These are phyloP conservation scores for Senna siamea DNA, from an alignment of 306 rosid species.

Conservation along the genomic window DNA sequence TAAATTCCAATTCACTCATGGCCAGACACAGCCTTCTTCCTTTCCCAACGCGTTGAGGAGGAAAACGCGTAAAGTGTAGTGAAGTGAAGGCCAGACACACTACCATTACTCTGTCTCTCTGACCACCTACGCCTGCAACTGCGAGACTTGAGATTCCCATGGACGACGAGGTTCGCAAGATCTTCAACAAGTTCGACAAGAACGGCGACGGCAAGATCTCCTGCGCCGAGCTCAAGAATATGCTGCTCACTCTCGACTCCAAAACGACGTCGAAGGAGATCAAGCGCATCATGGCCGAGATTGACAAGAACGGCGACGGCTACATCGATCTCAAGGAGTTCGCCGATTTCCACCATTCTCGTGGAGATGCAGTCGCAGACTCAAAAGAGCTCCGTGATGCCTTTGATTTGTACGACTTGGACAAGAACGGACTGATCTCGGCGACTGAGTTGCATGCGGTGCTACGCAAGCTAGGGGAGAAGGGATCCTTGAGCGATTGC, in stretches of 20 bases:
- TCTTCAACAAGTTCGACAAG: constrained; percentile 88
- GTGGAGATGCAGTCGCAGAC: constrained; percentile 9
- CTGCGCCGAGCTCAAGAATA: constrained; percentile 59
- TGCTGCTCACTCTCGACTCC: constrained; percentile 64
- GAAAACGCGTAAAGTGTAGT: constrained; percentile 61
- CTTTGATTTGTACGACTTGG: constrained; percentile 80
- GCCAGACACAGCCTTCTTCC: background rate
- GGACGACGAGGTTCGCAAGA: constrained; percentile 70
- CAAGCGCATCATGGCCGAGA: constrained; percentile 67
- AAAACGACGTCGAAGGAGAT: constrained; percentile 62
- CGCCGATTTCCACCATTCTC: constrained; percentile 62
- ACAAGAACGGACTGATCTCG: constrained; percentile 88
- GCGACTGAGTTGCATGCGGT: constrained; percentile 73
- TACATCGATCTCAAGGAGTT: constrained; percentile 80
- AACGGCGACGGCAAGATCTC: constrained; percentile 94
- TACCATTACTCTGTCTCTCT: background rate
- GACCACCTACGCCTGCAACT: too few species aligned
- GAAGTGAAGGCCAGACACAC: constrained; percentile 19
- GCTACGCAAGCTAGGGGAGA: constrained; percentile 74
- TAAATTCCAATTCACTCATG: background rate
- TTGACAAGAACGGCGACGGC: constrained; percentile 88
- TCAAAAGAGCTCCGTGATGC: constrained; percentile 82
- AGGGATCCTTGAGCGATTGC: constrained; percentile 74
- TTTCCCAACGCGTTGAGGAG: constrained; percentile 11
- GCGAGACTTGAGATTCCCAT: constrained; percentile 31